These are phyloP conservation scores for Thielaviopsis ethacetica DNA, from an alignment of 2,329 filamentous ascomycete genomes.

Conservation along the genomic window DNA sequence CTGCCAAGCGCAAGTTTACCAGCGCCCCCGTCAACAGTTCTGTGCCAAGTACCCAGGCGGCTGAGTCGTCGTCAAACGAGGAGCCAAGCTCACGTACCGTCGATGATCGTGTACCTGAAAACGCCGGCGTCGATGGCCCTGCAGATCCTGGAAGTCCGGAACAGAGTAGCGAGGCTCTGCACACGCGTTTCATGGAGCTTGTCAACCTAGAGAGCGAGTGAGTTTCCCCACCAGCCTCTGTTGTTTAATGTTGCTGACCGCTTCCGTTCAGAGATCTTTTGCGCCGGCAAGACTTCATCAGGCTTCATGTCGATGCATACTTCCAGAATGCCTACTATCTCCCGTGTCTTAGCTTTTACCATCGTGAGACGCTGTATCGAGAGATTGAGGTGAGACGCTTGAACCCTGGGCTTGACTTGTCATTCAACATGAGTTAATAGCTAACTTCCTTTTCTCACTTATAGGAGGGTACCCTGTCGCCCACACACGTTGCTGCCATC, in stretches of 20 bases:
- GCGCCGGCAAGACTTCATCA: conserved; percentile 20
- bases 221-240: neutral
- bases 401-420: neutral
- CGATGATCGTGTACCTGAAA: conserved; percentile 10
- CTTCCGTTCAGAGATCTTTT: conserved; percentile 18
- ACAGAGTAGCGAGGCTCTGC: conserved; percentile 5
- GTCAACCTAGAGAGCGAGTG: conserved; percentile 11
- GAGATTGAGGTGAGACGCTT: conserved; percentile 19
- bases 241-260: neutral
- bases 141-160: conserved; percentile 7
- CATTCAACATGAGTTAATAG: neutral
- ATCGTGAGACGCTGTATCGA: conserved; percentile 20
- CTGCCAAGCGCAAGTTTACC: conserved; percentile 23
- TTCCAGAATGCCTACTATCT: conserved; percentile 23
- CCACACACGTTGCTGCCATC: conserved; percentile 22
- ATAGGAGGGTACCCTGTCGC: conserved; percentile 20
- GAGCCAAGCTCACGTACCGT: conserved; percentile 2
- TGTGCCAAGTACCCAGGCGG: neutral
- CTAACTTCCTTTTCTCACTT: neutral
- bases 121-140: conserved; percentile 8
- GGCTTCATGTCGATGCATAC: conserved; percentile 23
- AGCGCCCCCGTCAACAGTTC: conserved; percentile 17
- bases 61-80: conserved; percentile 2
- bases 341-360: conserved; percentile 24
- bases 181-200: conserved; percentile 8